Evolutionary conservation across 768 basidiomycete genomes (phyloP).

Genomic region (Strobilomyces dryophilus): DNA sequence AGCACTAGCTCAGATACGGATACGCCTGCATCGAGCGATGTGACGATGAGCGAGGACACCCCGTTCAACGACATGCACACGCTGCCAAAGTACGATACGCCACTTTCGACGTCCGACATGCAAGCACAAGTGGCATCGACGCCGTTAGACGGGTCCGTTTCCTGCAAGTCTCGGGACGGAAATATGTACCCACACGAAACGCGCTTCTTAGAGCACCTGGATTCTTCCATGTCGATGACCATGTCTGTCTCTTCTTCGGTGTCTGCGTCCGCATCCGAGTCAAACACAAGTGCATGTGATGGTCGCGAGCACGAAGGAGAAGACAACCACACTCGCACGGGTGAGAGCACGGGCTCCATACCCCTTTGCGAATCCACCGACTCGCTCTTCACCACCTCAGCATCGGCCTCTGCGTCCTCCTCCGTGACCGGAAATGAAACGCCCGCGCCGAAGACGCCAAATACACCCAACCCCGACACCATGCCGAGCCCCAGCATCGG

Average conservation of each 20-base stretch:
- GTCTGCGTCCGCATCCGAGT: conserved; percentile 12
- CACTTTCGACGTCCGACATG: conserved; percentile 8
- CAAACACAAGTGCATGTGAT: background rate
- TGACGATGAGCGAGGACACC: conserved; percentile 5
- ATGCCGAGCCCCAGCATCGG: background rate
- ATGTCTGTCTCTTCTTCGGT: conserved; percentile 9
- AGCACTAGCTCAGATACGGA: background rate
- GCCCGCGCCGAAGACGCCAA: conserved; percentile 24
- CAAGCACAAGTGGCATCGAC: conserved; percentile 7
- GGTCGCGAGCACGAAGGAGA: background rate
- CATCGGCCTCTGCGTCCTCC: conserved; percentile 12
- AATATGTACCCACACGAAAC: conserved; percentile 3
- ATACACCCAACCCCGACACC: conserved; percentile 17
- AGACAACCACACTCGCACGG: background rate
- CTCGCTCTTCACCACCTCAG: conserved; percentile 27
- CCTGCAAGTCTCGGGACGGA: background rate
- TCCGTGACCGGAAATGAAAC: conserved; percentile 21
- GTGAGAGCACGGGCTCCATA: conserved; percentile 6
- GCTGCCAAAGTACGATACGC: conserved; percentile 18
- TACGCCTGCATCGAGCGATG: conserved; percentile 14
- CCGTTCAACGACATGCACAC: conserved; percentile 20
- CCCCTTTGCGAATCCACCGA: conserved; percentile 25
- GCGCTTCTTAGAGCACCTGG: conserved; percentile 24
- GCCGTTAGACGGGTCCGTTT: conserved; percentile 3
- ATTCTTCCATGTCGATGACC: conserved; percentile 11